These are phyloP conservation scores for Albugo laibachii DNA, from an alignment of 352 stramenopile genomes.

Conservation along the genomic window DNA sequence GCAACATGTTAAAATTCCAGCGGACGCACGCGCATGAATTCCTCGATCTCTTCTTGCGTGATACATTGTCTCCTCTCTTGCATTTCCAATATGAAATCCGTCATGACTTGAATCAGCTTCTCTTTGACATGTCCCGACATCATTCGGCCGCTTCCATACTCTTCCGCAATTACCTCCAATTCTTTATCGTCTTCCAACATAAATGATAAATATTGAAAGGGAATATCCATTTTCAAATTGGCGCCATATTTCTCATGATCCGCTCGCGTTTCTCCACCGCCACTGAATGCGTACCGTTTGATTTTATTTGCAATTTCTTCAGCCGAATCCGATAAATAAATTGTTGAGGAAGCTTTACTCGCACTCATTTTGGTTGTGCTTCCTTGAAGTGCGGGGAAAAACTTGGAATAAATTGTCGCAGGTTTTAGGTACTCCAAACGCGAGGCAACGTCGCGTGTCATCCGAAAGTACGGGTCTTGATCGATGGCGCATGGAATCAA, in stretches of 20 bases:
- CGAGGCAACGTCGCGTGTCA: slow-evolving; percentile 97
- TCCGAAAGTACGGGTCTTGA: slow-evolving; percentile 97
- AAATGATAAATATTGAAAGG: slow-evolving; percentile 98
- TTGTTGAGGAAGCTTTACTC: slow-evolving; percentile 90
- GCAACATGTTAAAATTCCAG: slow-evolving; percentile 63
- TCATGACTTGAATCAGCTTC: slow-evolving; percentile 87
- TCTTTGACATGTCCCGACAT: slow-evolving; percentile 98
- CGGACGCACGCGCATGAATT: slow-evolving; percentile 92
- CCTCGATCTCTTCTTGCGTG: slow-evolving; percentile 87
- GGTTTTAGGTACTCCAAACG: slow-evolving; percentile 93
- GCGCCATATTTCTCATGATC: slow-evolving; percentile 96
- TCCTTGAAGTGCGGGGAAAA: slow-evolving; percentile 98
- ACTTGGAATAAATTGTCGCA: slow-evolving; percentile 98
- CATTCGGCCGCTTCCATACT: slow-evolving; percentile 92
- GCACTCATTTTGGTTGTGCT: slow-evolving; percentile 97
- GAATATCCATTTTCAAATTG: slow-evolving; percentile 96
- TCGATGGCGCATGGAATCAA: slow-evolving; percentile 99
- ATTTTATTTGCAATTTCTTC: slow-evolving; percentile 90
- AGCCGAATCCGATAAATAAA: slow-evolving; percentile 97
- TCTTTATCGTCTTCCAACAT: slow-evolving; percentile 99
- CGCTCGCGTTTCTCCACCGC: slow-evolving; percentile 95
- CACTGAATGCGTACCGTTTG: slow-evolving; percentile 81
- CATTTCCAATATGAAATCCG: slow-evolving; percentile 86
- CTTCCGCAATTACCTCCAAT: slow-evolving; percentile 81
- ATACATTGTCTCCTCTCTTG: slow-evolving; percentile 86